Base-by-base conservation (phyloP, 2,329 filamentous ascomycete genomes). In the Claviceps digitariae region DNA sequence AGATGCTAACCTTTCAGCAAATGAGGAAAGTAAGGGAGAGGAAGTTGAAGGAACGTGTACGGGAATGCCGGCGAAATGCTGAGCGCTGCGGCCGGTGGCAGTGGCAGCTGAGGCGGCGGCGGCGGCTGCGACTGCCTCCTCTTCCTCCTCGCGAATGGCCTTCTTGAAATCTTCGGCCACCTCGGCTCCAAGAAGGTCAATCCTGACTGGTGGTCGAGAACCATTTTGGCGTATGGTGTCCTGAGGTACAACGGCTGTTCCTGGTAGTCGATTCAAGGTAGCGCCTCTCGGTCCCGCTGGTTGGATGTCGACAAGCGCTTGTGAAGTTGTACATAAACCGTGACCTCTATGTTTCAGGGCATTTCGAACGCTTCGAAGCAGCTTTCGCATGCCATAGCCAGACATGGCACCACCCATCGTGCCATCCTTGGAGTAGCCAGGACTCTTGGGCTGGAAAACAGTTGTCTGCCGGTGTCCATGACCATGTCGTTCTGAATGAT, bases 331-430 rank as follows among this genome's bases (percentile, higher is more conserved):
- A 15, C 72, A 70, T 13, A 70, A 56, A 5, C 66, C 68, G 55
- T 73, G 75, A 1, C 71, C 73, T 52, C 69, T 71, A 15, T 76
- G 87, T 64, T 88, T 88, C 49, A 96, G 68, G 6, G 84, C 90
- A 57, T 89, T 82, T 20, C 90, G 85, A 40, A 97, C 87, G 57
- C 87, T 91, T 7, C 90, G 87, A 50, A 98, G 77, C 0, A 97
- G 78, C 60, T 83, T 93, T 67, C 84, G 90, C 76, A 96, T 87
- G 2, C 87, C 88, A 34, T 86, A 84, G 48, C 80, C 76, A 10
- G 78, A 82, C 76, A 83, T 81, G 52, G 78, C 79, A 15, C 78
- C 79, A 44, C 75, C 76, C 9, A 74, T 76, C 1, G 72, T 72
- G 27, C 66, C 64, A 13, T 69, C 69, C 58, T 77, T 82, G 44